A percentile compares a stretch with the other conserved stretches of the same genome.
These are phyloP conservation scores for Epithemia pelagica DNA, from an alignment of 108 stramenopile species.

Conservation along the genomic window DNA sequence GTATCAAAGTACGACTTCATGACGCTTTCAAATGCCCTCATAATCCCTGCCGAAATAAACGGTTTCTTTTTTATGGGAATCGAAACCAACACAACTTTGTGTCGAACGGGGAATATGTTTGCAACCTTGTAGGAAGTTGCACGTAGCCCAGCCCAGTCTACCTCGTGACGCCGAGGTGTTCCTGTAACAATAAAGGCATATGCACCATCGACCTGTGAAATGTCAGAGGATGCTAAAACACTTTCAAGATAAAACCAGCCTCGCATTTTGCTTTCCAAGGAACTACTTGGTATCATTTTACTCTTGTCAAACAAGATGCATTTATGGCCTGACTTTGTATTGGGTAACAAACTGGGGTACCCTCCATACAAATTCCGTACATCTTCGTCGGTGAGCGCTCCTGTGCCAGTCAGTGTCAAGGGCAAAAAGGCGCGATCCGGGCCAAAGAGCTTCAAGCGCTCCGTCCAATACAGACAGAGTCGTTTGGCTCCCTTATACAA, in stretches of 20 bases:
- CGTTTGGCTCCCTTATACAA: neutral
- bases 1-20: neutral
- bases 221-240: neutral
- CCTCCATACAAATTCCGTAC: neutral
- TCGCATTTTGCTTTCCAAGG: too few species aligned
- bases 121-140: neutral
- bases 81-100: neutral
- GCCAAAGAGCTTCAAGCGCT: slow-evolving; percentile 1
- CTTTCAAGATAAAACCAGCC: neutral
- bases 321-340: too few species aligned
- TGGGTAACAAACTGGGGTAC: too few species aligned
- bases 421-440: slow-evolving; percentile 1
- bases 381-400: neutral
- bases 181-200: neutral
- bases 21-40: neutral
- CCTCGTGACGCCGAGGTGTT: neutral
- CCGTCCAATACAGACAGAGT: slow-evolving; percentile 2
- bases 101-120: neutral
- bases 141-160: neutral
- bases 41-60: neutral
- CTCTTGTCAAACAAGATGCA: too few species aligned
- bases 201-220: neutral
- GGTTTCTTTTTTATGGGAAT: neutral
- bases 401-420: neutral
- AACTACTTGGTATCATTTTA: too few species aligned